Evolutionary conservation across 2,329 filamentous ascomycete genomes (phyloP).

Genomic region (Sodiomyces alkalinus): DNA sequence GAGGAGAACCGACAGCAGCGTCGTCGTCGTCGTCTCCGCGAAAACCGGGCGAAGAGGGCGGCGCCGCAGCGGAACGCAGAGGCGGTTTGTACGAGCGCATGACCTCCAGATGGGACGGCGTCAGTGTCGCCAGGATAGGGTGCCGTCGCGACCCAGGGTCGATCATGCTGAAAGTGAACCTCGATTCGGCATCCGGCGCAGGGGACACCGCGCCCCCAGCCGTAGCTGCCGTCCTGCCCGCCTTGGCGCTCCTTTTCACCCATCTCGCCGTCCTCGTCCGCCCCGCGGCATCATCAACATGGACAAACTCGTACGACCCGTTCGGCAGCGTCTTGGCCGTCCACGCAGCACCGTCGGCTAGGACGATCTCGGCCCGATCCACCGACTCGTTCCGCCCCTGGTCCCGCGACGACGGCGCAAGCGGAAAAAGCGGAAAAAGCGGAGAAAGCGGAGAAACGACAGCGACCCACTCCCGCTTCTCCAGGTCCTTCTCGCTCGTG

Average conservation of each 20-base stretch:
- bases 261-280: slow-evolving; percentile 47
- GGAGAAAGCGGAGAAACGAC: slow-evolving; percentile 44
- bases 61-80: slow-evolving; percentile 14
- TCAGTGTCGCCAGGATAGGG: slow-evolving; percentile 58
- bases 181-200: slow-evolving; percentile 24
- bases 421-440: too few relatives aligned
- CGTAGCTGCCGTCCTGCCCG: slow-evolving; percentile 9
- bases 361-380: slow-evolving; percentile 47
- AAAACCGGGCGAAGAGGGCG: neutral
- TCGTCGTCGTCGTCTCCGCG: neutral
- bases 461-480: slow-evolving; percentile 43
- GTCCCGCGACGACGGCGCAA: too few relatives aligned
- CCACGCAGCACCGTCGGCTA: slow-evolving; percentile 49
- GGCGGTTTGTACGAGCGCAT: slow-evolving; percentile 51
- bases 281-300: slow-evolving; percentile 43
- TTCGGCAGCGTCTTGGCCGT: slow-evolving; percentile 32
- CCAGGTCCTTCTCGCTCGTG: slow-evolving; percentile 32
- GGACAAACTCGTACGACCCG: slow-evolving; percentile 52
- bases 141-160: slow-evolving; percentile 54
- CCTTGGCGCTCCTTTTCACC: slow-evolving; percentile 34
- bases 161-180: slow-evolving; percentile 67
- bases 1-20: neutral
- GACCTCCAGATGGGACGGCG: slow-evolving; percentile 48
- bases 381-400: slow-evolving; percentile 30
- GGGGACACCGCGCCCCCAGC: slow-evolving; percentile 10